Evolutionary conservation across 2,329 filamentous ascomycete genomes (phyloP), one percentile per base, ranked within the genome.

Genomic region (Blastomyces emzantsi): DNA sequence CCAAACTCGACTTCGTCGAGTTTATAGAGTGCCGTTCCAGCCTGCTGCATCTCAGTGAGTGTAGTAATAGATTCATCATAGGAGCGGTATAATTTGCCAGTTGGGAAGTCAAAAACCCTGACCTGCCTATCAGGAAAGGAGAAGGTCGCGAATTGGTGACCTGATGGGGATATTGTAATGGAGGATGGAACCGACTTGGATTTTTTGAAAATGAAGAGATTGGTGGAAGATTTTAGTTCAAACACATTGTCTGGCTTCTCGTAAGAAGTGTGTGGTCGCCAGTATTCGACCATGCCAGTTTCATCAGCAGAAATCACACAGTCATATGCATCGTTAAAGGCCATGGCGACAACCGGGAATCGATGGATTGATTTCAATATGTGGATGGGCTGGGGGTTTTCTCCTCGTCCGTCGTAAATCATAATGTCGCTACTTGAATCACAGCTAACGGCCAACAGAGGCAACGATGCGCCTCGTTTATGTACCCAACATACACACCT

Each of bases 151-250:
- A 99, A 94, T 65, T 92, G 90, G 64, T 89, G 85, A 5, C 93
- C 92, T 0, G 88, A 88, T 0, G 92, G 92, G 0, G 94, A 97
- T 57, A 99, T 84, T 0, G 89, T 90, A 59, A 99, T 80, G 13
- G 90, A 90, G 3, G 87, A 85, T 0, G 93, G 92, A 0, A 88
- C 84, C 0, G 92, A 90, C 75, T 96, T 97, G 60, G 90, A 85
- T 77, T 97, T 97, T 73, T 96, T 97, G 79, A 99, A 97, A 62
- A 96, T 93, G 72, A 97, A 99, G 0, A 99, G 82, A 71, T 90
- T 94, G 2, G 94, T 99, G 1, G 90, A 88, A 73, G 91, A 96
- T 78, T 99, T 99, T 78, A 92, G 90, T 68, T 90, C 84, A 73
- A 96, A 99, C 22, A 99, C 92, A 61, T 86, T 91, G 69, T 92